Conservation (phyloP, 116 monocot species). For the Iris pallida region DNA sequence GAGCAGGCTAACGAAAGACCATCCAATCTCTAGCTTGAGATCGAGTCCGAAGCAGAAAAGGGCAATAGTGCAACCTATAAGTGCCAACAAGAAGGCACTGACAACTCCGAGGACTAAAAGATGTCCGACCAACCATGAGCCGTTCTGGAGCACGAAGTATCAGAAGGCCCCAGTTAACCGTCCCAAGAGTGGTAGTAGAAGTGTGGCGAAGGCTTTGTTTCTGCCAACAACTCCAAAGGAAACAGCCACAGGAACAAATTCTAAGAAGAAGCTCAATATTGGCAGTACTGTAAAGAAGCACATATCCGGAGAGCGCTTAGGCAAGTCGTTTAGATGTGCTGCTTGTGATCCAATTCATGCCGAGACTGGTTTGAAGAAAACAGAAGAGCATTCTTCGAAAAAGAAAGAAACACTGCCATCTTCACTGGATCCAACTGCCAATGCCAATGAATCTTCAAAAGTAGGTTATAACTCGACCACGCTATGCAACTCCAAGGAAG, state of each 20-base stretch:
- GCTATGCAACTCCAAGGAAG: not conserved
- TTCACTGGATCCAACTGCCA: no score
- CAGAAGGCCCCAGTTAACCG: constrained; percentile 13
- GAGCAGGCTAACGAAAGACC: constrained; percentile 27
- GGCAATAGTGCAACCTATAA: not conserved
- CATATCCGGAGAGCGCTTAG: not conserved
- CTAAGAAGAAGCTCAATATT: constrained; percentile 42
- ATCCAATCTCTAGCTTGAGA: constrained; percentile 53
- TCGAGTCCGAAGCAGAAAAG: constrained; percentile 28
- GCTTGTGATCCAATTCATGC: not conserved
- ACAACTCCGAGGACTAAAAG: constrained; percentile 30
- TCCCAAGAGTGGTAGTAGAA: constrained; percentile 16
- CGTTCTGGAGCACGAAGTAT: constrained; percentile 25
- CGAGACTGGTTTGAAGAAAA: not conserved
- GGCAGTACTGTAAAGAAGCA: constrained; percentile 12
- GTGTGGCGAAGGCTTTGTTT: constrained; percentile 31
- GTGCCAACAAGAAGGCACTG: constrained; percentile 17
- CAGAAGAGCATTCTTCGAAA: not conserved
- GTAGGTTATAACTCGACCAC: not conserved
- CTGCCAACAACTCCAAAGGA: constrained; percentile 31
- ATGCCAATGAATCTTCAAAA: no score
- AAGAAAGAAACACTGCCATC: not conserved
- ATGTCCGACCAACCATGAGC: constrained; percentile 7
- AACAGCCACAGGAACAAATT: not conserved
- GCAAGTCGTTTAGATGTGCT: not conserved